phyloP scores from a whole-genome alignment of 345 rosid genomes.

The Syzygium oleosum region DNA sequence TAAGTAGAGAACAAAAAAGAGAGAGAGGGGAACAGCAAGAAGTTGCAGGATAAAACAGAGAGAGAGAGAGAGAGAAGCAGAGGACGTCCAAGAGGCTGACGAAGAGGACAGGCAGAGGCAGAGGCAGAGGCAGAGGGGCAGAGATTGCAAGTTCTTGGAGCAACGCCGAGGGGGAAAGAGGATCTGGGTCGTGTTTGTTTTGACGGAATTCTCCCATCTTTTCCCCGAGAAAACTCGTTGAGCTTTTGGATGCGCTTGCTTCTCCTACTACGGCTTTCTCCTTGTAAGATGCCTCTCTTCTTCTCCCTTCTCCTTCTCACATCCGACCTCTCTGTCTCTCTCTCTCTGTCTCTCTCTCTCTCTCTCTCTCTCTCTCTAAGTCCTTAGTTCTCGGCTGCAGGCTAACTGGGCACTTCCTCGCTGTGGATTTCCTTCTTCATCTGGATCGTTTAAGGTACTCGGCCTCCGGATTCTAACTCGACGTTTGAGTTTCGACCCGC shows the following conservation, averaged over 20 bases:
- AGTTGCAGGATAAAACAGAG: not conserved
- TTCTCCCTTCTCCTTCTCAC: not conserved
- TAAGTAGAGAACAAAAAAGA: not conserved
- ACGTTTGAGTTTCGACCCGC: not conserved
- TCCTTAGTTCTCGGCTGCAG: not conserved
- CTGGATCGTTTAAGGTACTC: not conserved
- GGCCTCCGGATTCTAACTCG: not conserved
- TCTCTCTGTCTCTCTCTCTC: not conserved
- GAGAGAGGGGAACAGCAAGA: not conserved
- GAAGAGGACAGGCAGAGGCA: not conserved
- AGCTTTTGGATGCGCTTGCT: not conserved
- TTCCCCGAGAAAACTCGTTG: not conserved
- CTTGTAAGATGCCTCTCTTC: not conserved
- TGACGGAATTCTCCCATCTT: not conserved
- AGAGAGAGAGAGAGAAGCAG: not conserved
- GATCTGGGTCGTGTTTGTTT: not conserved
- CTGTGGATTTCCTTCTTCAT: not conserved
- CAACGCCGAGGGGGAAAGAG: not conserved
- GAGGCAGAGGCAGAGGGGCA: not conserved
- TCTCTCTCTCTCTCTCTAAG: not conserved
- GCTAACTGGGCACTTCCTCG: not conserved
- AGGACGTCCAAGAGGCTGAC: not conserved
- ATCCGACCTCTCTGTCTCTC: not conserved
- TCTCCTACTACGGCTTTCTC: not conserved
- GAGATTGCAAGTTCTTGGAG: not conserved